Conservation (phyloP, 2,329 filamentous ascomycete genomes). For the Erysiphe pulchra region DNA sequence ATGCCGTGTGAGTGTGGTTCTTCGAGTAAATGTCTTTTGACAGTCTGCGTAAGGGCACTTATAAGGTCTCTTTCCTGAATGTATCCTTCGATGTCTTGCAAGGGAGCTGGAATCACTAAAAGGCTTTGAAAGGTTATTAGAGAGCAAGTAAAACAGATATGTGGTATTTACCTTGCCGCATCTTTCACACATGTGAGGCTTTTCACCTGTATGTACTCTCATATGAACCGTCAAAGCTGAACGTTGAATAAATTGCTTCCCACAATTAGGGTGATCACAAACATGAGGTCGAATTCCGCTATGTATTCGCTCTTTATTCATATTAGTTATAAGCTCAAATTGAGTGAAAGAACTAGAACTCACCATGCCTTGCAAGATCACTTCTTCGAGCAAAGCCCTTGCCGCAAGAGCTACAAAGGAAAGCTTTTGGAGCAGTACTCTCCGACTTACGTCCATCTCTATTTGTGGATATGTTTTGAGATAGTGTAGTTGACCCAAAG, state of each 20-base stretch:
- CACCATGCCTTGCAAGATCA: conserved; percentile 86
- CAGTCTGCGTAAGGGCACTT: conserved; percentile 95
- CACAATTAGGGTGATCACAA: conserved; percentile 70
- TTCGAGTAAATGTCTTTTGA: conserved; percentile 92
- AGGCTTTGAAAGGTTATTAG: conserved; percentile 28
- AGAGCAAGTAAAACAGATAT: conserved; percentile 1
- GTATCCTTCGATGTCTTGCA: conserved; percentile 77
- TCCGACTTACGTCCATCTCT: conserved; percentile 5
- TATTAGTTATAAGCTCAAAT: not conserved
- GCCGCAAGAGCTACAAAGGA: conserved; percentile 67
- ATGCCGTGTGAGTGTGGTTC: conserved; percentile 82
- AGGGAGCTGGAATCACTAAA: conserved; percentile 93
- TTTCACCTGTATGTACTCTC: conserved; percentile 90
- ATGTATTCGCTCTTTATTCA: conserved; percentile 62
- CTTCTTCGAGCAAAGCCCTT: conserved; percentile 87
- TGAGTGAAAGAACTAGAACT: conserved; percentile 13
- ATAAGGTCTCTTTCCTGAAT: conserved; percentile 87
- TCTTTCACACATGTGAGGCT: conserved; percentile 90
- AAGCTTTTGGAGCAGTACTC: conserved; percentile 32
- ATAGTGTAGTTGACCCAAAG: conserved; percentile 12
- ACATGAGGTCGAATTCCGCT: conserved; percentile 75
- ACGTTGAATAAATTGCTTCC: conserved; percentile 91
- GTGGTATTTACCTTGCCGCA: conserved; percentile 59
- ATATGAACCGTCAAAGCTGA: conserved; percentile 88
- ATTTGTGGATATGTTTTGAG: conserved; percentile 7